Evolutionary conservation across 75 land plant species (phyloP), one percentile per base, ranked within the genome.

Genomic region (Cryptomeria japonica): DNA sequence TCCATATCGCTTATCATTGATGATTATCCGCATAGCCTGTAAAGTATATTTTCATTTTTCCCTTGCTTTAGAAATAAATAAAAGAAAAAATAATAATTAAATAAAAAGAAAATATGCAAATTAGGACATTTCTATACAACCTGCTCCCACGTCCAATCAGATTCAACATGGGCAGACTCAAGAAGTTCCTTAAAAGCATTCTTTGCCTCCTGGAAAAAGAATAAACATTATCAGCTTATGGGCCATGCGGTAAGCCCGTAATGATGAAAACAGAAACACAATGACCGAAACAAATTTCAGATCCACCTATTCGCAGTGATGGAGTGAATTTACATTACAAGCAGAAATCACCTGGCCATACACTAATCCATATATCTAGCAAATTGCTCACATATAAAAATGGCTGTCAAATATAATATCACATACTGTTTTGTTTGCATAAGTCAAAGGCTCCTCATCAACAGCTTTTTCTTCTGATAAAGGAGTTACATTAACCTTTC

Each of bases 91-190:
- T 39, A 3, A 73, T 37, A 86, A 18, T 51, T 51, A 14, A 51
- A 51, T 51, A 86, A 73, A 53, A 22, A 18, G 34, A 72, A 72
- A 68, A 12, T 36, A 85, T 39, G 25, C 64, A 53, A 82, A 1
- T 68, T 80, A 46, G 47, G 25, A 85, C 1, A 73, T 3, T 72
- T 22, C 53, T 3, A 49, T 39, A 19, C 6, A 86, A 96, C 99
- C 97, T 98, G 99, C n/a, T 98, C 98, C 99, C 99, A 98, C 18
- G 92, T 94, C 98, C 98, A 96, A 78, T 96, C 98, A 89, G 99
- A 95, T 84, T 93, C 96, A 88, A 98, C 97, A 91, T 95, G 96
- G 49, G 94, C 94, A 87, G 97, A 91, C 87, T 98, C 98, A 85
- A 98, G 87, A 28, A 98, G 91, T 49, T 92, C 94, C 86, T 96